Base-by-base conservation (phyloP, 192 early-diverging fungal genomes). In the Backusella australiensis region DNA sequence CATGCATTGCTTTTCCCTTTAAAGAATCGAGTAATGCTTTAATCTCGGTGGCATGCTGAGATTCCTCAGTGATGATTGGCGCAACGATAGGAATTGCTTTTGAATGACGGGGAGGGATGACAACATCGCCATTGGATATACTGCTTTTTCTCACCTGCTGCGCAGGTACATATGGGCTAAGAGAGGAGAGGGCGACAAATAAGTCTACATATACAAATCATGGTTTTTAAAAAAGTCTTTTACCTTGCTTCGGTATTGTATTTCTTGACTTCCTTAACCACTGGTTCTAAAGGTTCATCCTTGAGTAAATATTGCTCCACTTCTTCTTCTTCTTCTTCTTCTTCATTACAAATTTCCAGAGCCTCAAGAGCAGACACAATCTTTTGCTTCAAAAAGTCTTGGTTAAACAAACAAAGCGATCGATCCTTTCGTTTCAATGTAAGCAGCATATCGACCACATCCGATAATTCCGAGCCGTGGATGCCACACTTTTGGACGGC, bases 51-150 rank as follows among this genome's bases (percentile, higher is more conserved):
- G 41, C 42, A 44, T 70, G 19, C 41, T 67, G 29, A 26, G 12
- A 21, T 14, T 68, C 41, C 6, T 74, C 35, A 14, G 21, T 2
- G 9, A 41, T 23, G 6, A 56, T 23, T 14, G 81, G 81, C 29
- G 77, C 77, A 42, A 82, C 81, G 32, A 82, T 82, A 34, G 81
- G 81, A 41, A 82, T 82, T 14, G 81, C 81, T 29, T 71, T 80
- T 42, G 78, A 80, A 41, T 72, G 46, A 14, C 75, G 68, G 14
- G 41, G 69, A 34, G 75, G 79, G 29, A 77, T 63, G 32, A 72
- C 63, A 36, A 80, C n/a, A 49, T 68, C 74, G 6, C 9, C 67
- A 26, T 35, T 35, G n/a, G 68, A 69, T 69, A 69, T 69, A 41
- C 68, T 69, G 19, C 11, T 41, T 11, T 69, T 69, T n/a, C 35